Conservation (phyloP, 2,329 filamentous ascomycete genomes). For the Trichoderma harzianum region DNA sequence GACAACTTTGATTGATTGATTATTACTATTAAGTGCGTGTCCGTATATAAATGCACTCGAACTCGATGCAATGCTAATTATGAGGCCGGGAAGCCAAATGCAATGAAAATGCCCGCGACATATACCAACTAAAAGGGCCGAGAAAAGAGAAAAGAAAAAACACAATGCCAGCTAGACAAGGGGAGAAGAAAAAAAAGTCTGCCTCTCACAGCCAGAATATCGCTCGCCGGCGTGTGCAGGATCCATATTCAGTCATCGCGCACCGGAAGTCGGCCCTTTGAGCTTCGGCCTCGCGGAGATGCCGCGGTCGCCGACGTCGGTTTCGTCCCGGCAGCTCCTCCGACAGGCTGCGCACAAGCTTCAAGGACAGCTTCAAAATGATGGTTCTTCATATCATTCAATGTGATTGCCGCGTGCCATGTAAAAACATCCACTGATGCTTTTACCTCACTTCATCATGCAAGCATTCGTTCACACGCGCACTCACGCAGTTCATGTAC, state of each 20-base stretch:
- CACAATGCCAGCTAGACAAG: background rate
- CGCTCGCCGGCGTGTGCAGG: background rate
- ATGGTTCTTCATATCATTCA: background rate
- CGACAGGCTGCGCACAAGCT: background rate
- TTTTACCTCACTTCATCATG: background rate
- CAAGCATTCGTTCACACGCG: background rate
- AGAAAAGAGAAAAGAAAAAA: background rate
- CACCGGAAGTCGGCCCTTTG: slow-evolving; percentile 2
- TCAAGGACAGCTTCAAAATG: background rate
- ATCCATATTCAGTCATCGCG: background rate
- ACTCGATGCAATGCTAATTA: background rate
- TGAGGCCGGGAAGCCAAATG: background rate
- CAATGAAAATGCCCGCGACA: background rate
- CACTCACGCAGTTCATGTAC: background rate
- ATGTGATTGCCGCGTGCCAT: background rate
- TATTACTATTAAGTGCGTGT: background rate
- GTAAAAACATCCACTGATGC: background rate
- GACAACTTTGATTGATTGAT: background rate
- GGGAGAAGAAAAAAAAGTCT: background rate
- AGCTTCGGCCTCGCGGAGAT: slow-evolving; percentile 9
- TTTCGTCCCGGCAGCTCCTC: background rate
- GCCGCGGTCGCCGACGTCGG: background rate
- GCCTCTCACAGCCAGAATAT: background rate
- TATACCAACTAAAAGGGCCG: background rate
- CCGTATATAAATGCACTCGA: background rate